Evolutionary conservation across 2,329 filamentous ascomycete genomes (phyloP), one percentile per base, ranked within the genome.

Genomic region (Fusarium penzigii): DNA sequence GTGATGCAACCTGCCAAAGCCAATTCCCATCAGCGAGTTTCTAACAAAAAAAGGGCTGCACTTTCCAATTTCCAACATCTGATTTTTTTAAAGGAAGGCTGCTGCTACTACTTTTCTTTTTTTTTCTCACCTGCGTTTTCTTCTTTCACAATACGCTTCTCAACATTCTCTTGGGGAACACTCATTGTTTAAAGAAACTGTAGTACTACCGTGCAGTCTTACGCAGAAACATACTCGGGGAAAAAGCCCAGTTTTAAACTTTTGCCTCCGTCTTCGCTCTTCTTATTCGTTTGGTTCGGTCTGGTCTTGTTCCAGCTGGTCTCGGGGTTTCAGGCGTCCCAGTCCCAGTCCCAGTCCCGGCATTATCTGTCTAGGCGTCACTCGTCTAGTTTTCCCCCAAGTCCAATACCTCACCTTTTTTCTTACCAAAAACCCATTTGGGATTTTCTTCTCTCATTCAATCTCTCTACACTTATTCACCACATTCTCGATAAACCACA

Each of bases 401-500:
- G 32, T 36, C 10, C 10, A 36, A 36, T 5, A 36, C 32, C 32
- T 14, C 10, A 36, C 32, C 32, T 6, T 36, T 36, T 12, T 9
- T 7, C 29, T n/a, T 25, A 43, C 14, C 40, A 43, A 49, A 49
- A 25, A 25, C 20, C 20, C 20, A 25, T 25, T 25, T 25, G 29
- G 46, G 29, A 44, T 32, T 41, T 38, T 42, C 32, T 56, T 36
- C 20, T 7, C 17, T 42, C 34, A 25, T 41, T 55, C 39, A n/a
- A 29, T 41, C 32, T 36, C 38, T 59, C 59, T 59, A 46, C 56
- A 56, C 55, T 56, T 39, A 44, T 12, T 32, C 20, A 14, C 16
- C 46, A 44, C 55, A 44, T 46, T 17, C 25, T 45, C 55, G 17
- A 42, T 53, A 50, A 57, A 47, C 36, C 53, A 59, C 47, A 45